These are phyloP conservation scores for Calendula officinalis DNA, from an alignment of 129 eudicot genomes.

Conservation along the genomic window DNA sequence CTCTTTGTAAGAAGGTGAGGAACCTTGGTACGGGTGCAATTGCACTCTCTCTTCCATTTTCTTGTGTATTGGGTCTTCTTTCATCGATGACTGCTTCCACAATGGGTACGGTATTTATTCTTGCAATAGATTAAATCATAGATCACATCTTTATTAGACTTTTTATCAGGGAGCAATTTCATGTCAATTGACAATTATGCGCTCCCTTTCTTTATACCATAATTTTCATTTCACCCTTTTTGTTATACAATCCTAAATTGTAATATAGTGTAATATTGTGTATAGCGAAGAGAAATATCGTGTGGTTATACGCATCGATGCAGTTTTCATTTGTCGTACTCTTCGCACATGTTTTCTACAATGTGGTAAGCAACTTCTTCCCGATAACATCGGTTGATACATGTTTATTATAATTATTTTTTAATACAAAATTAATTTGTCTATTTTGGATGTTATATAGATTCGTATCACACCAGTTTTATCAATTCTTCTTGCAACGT, in stretches of 20 bases:
- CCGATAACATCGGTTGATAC: background rate
- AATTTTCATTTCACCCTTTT: too few relatives aligned
- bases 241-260: background rate
- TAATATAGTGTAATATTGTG: conserved; percentile 10
- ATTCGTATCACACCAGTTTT: conserved; percentile 66
- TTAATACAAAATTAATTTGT: background rate
- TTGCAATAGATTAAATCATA: background rate
- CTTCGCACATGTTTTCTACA: conserved; percentile 81
- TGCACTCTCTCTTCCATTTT: conserved; percentile 89
- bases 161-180: too few relatives aligned
- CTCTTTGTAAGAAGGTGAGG: conserved; percentile 50
- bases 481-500: conserved; percentile 73
- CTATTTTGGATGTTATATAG: conserved; percentile 33
- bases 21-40: conserved; percentile 79
- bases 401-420: background rate
- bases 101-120: conserved; percentile 60
- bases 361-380: conserved; percentile 55
- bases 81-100: conserved; percentile 86
- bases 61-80: conserved; percentile 84
- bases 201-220: too few relatives aligned
- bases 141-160: background rate
- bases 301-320: conserved; percentile 75
- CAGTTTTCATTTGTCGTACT: conserved; percentile 78
- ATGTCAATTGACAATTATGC: too few relatives aligned
- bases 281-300: conserved; percentile 68